Conservation (phyloP, 768 basidiomycete genomes). For the Mycena chlorophos region DNA sequence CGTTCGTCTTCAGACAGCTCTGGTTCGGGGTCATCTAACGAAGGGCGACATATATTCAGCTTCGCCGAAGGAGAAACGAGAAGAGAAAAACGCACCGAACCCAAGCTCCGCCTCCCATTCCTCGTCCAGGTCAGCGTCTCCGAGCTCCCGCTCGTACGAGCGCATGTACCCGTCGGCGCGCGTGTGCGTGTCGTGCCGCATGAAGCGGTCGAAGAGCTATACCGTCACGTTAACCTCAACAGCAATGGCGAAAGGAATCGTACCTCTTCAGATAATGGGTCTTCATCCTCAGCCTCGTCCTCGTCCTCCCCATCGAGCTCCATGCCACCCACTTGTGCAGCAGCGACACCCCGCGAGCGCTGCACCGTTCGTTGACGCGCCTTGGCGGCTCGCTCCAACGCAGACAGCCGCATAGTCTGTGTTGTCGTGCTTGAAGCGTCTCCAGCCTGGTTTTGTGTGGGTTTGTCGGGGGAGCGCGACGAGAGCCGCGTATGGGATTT, state of each 20-base stretch:
- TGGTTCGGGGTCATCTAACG: not conserved
- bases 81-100: not conserved
- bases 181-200: not conserved
- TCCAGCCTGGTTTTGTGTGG: not conserved
- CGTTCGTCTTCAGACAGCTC: not conserved
- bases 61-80: not conserved
- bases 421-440: not conserved
- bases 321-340: not conserved
- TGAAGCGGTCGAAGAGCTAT: not conserved
- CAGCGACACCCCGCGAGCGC: not conserved
- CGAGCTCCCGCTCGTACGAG: not conserved
- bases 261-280: not conserved
- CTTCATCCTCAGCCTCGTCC: not conserved
- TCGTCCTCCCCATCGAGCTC: not conserved
- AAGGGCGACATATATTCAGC: not conserved
- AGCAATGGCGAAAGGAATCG: not conserved
- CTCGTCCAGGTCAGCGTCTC: not conserved
- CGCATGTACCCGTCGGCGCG: not conserved
- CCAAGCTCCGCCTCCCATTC: not conserved
- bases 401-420: not conserved
- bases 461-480: not conserved
- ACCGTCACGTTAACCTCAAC: not conserved
- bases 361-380: not conserved
- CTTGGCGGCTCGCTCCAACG: not conserved
- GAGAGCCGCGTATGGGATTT: not conserved